Evolutionary conservation across 176 grass and related monocot species (phyloP), one percentile per base, ranked within the genome.

Genomic region (Aegilops speltoides): DNA sequence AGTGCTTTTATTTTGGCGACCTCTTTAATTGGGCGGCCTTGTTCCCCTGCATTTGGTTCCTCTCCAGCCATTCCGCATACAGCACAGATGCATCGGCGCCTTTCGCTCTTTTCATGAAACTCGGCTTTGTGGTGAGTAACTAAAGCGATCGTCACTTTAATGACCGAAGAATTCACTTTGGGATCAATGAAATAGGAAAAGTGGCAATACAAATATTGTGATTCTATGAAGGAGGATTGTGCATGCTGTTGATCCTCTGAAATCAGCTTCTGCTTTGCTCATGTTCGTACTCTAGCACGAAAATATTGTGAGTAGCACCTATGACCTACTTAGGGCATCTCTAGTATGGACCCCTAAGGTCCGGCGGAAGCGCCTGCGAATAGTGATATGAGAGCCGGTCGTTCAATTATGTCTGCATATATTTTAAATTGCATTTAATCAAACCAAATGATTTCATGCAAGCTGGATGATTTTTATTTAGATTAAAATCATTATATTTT

Each of bases 91-190:
- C 71, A 82, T 11, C 11, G 37, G 28, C 70, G 11, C 50, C 86
- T 81, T 60, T 10, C 17, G 23, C 46, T 68, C 43, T 25, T 69
- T 57, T 17, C 37, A 8, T 62, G 61, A 41, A 86, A 46, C 83
- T 76, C 22, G 7, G 48, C 8, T 82, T 81, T 86, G 71, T 71
- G 79, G 71, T 78, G 63, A 90, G 70, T 82, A 90, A 78, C 78
- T 82, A 82, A 82, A 90, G 83, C 13, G 52, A 20, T 8, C 14
- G 3, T 33, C 11, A 0, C 72, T 77, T 81, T 40, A 13, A n/a
- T 38, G 31, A 22, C 29, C 22, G 25, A 25, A 54, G 12, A 7
- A 32, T 22, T 50, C 57, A 3, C 81, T 79, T 73, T 84, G 40
- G 19, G 82, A 67, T 67, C 40, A 68, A 0, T 76, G 50, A 67